These are phyloP conservation scores for Wickerhamomyces rabaulensis DNA, from an alignment of 805 yeast genomes.

Conservation along the genomic window DNA sequence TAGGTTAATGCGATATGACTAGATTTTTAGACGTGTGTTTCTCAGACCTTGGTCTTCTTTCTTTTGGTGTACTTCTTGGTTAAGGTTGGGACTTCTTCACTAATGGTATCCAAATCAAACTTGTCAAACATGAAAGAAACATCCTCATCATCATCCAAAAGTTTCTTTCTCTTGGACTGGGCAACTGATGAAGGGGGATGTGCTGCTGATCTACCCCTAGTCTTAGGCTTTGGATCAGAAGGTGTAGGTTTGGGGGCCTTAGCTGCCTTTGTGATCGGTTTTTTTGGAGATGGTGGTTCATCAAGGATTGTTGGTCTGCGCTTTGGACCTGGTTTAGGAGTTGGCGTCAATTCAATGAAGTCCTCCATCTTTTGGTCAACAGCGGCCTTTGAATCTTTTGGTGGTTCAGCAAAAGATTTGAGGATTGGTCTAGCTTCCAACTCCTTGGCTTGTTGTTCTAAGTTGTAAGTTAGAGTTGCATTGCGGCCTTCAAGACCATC, in stretches of 20 bases:
- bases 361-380: not conserved
- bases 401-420: not conserved
- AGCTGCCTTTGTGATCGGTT: not conserved
- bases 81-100: slow-evolving; percentile 6
- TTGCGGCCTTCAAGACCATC: not conserved
- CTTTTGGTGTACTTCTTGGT: slow-evolving; percentile 19
- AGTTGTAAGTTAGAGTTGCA: slow-evolving; percentile 1
- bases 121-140: slow-evolving; percentile 13
- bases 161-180: slow-evolving; percentile 23
- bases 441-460: slow-evolving; percentile 3
- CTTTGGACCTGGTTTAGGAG: not conserved
- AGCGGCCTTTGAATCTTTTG: not conserved
- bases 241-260: not conserved
- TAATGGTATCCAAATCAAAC: slow-evolving; percentile 17
- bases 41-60: slow-evolving; percentile 14
- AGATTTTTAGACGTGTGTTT: not conserved
- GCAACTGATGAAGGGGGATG: not conserved
- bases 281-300: not conserved
- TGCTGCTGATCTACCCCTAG: not conserved
- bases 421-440: not conserved
- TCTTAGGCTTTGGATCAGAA: not conserved
- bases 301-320: not conserved
- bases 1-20: not conserved
- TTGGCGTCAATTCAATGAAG: not conserved
- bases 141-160: slow-evolving; percentile 25